These are phyloP conservation scores for Coniochaeta ligniaria DNA, from an alignment of 2,329 filamentous ascomycete genomes.

Conservation along the genomic window DNA sequence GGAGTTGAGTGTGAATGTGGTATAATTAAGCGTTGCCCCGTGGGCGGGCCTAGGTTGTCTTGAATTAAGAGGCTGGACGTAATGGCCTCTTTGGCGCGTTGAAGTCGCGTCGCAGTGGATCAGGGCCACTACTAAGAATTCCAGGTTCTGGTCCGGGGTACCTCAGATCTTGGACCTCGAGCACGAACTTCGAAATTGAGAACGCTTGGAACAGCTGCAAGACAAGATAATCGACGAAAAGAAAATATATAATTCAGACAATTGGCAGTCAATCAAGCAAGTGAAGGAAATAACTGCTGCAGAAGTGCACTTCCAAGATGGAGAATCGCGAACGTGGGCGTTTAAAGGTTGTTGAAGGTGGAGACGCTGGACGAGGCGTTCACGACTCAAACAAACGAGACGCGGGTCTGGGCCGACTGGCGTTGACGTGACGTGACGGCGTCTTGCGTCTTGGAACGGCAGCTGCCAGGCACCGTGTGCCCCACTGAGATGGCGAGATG, in stretches of 20 bases:
- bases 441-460: not conserved
- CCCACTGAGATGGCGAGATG: not conserved
- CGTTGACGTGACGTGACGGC: not conserved
- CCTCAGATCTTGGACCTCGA: not conserved
- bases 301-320: not conserved
- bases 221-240: not conserved
- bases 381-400: not conserved
- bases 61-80: not conserved
- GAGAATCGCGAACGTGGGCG: not conserved
- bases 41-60: not conserved
- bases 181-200: not conserved
- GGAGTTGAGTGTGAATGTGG: not conserved
- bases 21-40: conserved; percentile 1
- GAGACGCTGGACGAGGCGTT: not conserved
- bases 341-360: not conserved
- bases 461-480: not conserved
- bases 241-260: not conserved
- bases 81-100: not conserved
- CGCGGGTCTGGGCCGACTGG: not conserved
- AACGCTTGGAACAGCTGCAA: not conserved
- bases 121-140: not conserved
- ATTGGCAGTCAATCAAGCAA: not conserved
- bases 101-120: not conserved
- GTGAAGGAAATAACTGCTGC: not conserved
- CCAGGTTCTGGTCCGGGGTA: not conserved